These are phyloP conservation scores for Starmerella floris DNA, from an alignment of 805 yeast species.

Conservation along the genomic window DNA sequence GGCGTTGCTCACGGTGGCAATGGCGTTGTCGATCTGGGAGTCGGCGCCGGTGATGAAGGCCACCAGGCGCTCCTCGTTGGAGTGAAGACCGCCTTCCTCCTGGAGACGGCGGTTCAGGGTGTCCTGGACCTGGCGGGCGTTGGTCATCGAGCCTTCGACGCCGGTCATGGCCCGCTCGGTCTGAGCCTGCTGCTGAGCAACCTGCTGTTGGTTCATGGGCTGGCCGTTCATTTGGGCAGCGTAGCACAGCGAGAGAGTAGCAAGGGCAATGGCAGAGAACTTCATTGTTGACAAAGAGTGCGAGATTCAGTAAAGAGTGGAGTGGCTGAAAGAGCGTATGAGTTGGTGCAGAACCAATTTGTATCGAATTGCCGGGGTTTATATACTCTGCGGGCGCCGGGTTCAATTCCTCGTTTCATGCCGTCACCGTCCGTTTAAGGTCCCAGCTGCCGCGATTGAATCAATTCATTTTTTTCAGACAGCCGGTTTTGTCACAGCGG, in stretches of 20 bases:
- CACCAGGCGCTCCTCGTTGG: conserved; percentile 9
- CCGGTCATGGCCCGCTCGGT: conserved; percentile 9
- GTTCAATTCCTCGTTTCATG: no score
- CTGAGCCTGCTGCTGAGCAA: conserved; percentile 4
- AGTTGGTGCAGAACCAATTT: no score
- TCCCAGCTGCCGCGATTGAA: no score
- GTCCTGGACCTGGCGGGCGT: conserved; percentile 16
- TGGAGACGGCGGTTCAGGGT: conserved; percentile 12
- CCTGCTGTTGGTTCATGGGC: conserved; percentile 1
- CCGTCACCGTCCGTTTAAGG: no score
- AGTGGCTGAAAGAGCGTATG: neutral
- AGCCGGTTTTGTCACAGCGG: no score
- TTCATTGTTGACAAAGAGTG: no score
- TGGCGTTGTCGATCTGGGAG: conserved; percentile 25
- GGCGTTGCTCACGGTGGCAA: conserved; percentile 17
- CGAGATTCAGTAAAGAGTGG: neutral
- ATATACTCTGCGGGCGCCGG: no score
- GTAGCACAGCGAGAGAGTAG: conserved; percentile 9
- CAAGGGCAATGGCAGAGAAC: conserved; percentile 9
- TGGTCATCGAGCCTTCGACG: conserved; percentile 12
- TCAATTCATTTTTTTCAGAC: no score
- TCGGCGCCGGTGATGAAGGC: conserved; percentile 26
- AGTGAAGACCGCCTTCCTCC: conserved; percentile 6
- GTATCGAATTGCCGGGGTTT: no score
- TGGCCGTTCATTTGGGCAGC: conserved; percentile 4